Conservation (phyloP, 805 yeast species). For the Kodamaea lidongshanica region DNA sequence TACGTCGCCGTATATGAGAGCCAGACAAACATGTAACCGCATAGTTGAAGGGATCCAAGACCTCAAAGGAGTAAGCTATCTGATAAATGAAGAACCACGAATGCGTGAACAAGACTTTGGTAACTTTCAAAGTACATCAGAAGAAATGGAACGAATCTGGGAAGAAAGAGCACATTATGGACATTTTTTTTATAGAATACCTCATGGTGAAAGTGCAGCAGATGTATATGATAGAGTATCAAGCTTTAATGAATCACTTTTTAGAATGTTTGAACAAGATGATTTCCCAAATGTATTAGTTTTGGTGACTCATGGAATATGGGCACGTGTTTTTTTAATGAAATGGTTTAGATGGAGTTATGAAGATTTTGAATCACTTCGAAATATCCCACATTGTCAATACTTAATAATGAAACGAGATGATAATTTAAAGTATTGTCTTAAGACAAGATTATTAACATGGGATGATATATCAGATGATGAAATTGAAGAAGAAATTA, state of each 20-base stretch:
- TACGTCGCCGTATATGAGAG: slow-evolving; percentile 81
- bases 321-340: slow-evolving; percentile 90
- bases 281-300: slow-evolving; percentile 77
- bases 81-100: slow-evolving; percentile 79
- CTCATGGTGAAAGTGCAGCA: slow-evolving; percentile 93
- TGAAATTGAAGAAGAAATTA: slow-evolving; percentile 32
- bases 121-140: slow-evolving; percentile 73
- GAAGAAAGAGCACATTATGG: slow-evolving; percentile 83
- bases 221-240: slow-evolving; percentile 91
- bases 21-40: slow-evolving; percentile 77
- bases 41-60: slow-evolving; percentile 52
- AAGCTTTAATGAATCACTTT: slow-evolving; percentile 80
- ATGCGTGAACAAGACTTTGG: slow-evolving; percentile 95
- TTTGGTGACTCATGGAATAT: slow-evolving; percentile 87
- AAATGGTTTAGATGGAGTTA: slow-evolving; percentile 93
- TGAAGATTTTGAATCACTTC: slow-evolving; percentile 77
- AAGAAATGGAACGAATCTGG: slow-evolving; percentile 78
- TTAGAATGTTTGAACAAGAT: slow-evolving; percentile 66
- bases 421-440: slow-evolving; percentile 44
- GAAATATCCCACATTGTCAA: slow-evolving; percentile 81
- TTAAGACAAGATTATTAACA: slow-evolving; percentile 58
- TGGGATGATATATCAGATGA: slow-evolving; percentile 60
- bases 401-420: slow-evolving; percentile 71
- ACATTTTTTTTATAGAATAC: slow-evolving; percentile 72
- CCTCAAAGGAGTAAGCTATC: slow-evolving; percentile 40